These are phyloP conservation scores for Suhomyces bribrorum DNA, from an alignment of 1,139 yeast species.

Conservation along the genomic window DNA sequence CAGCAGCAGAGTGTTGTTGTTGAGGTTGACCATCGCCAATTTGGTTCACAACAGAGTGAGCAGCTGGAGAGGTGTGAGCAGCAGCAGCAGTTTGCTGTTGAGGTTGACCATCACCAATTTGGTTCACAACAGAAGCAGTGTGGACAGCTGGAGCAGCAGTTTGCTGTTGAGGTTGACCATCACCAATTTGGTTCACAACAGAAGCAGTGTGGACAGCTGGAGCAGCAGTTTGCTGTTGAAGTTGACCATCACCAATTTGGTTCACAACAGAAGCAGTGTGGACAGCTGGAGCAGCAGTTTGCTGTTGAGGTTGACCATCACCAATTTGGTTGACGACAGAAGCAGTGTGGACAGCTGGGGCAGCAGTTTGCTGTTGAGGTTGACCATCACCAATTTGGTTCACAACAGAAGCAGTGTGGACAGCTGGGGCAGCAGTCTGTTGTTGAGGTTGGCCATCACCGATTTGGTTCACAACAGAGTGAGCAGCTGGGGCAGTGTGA, in stretches of 20 bases:
- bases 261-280: conserved; percentile 32
- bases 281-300: conserved; percentile 34
- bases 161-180: conserved; percentile 33
- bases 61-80: conserved; percentile 25
- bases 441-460: conserved; percentile 26
- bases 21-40: conserved; percentile 54
- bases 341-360: conserved; percentile 24
- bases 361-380: conserved; percentile 33
- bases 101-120: conserved; percentile 35
- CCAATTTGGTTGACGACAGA: conserved; percentile 30
- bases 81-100: conserved; percentile 27
- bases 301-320: conserved; percentile 44
- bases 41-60: conserved; percentile 34
- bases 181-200: conserved; percentile 27
- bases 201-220: conserved; percentile 20
- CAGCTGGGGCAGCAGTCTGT: conserved; percentile 15
- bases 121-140: conserved; percentile 36
- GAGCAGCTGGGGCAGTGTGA: conserved; percentile 18
- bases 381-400: conserved; percentile 41
- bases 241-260: conserved; percentile 50
- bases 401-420: conserved; percentile 30
- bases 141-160: conserved; percentile 33
- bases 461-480: conserved; percentile 33
- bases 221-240: conserved; percentile 40
- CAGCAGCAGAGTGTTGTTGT: conserved; percentile 35